Evolutionary conservation across 257 asterid genomes (phyloP).

Genomic region (Leptodermis oblonga): DNA sequence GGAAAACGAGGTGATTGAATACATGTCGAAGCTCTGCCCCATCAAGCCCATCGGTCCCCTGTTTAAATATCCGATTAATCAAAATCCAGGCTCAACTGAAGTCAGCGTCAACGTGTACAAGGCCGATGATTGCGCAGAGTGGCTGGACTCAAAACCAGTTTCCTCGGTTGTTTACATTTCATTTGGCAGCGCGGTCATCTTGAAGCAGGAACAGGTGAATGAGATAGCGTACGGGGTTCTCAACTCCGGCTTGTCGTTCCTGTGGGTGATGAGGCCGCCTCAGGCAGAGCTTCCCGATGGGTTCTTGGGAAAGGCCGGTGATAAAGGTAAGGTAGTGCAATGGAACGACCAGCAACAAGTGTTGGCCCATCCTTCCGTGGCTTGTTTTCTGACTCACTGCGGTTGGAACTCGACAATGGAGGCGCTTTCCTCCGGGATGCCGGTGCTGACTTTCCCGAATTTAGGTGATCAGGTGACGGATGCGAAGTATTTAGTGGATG

Average conservation of each 20-base stretch:
- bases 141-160: constrained; percentile 51
- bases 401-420: constrained; percentile 91
- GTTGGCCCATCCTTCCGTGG: constrained; percentile 58
- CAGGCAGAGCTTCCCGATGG: constrained; percentile 28
- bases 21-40: constrained; percentile 44
- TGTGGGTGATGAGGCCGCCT: constrained; percentile 69
- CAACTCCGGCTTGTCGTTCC: constrained; percentile 40
- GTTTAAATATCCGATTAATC: not conserved
- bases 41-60: constrained; percentile 64
- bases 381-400: constrained; percentile 78
- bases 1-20: constrained; percentile 27
- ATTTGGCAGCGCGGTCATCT: constrained; percentile 57
- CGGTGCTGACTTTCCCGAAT: constrained; percentile 70
- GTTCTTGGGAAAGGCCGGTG: constrained; percentile 50
- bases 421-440: constrained; percentile 68
- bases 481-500: constrained; percentile 76
- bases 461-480: constrained; percentile 92
- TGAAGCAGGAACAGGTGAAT: constrained; percentile 60
- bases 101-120: constrained; percentile 41
- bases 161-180: constrained; percentile 71
- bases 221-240: constrained; percentile 64
- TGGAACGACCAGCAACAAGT: constrained; percentile 84
- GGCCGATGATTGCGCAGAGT: constrained; percentile 44
- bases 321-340: constrained; percentile 46
- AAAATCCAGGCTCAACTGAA: not conserved